Evolutionary conservation across 2,329 filamentous ascomycete species (phyloP), one percentile per base, ranked within the genome.

Genomic region (Rosellinia necatrix): DNA sequence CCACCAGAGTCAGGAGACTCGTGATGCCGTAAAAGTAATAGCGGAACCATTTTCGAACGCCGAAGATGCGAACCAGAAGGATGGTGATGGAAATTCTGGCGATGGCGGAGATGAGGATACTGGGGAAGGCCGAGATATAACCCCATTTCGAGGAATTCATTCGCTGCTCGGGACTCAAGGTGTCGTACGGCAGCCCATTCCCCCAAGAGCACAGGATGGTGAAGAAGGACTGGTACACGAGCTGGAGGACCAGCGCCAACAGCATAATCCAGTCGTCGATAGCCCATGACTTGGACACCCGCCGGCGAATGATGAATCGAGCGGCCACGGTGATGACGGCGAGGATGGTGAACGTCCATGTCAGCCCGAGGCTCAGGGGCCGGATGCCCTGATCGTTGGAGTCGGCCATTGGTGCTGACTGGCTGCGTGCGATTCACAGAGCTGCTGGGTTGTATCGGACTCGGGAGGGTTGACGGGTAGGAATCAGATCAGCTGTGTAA

Each of bases 81-180:
- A 61, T 50, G 9, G 52, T 40, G 9, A 56, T 54, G 3, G 59
- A 59, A 10, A 59, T 43, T 34, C 59, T 22, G 6, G 59, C 51
- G 8, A 53, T 12, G 17, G n/a, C 19, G 1, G 54, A 51, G 2
- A 48, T 21, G 6, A 50, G 37, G 9, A 49, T 22, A 8, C 38
- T 38, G 6, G 44, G 44, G 2, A 24, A 13, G 2, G 15, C 29
- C 2, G 43, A 29, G 6, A 53, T 3, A 35, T 27, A 53, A 6
- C 17, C 17, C 50, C 41, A 47, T 17, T 13, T 47, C 6, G 25
- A 6, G 2, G 41, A 12, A 13, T 6, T 22, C 2, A 3, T 4
- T 17, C 49, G 27, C 1, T 17, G 13, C 4, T n/a, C 1, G 27
- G 17, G 3, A 55, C 7, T 3, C 19, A n/a, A n/a, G n/a, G n/a